Evolutionary conservation across 768 basidiomycete genomes (phyloP), one percentile per base, ranked within the genome.

Genomic region (Lentinula lateritia): DNA sequence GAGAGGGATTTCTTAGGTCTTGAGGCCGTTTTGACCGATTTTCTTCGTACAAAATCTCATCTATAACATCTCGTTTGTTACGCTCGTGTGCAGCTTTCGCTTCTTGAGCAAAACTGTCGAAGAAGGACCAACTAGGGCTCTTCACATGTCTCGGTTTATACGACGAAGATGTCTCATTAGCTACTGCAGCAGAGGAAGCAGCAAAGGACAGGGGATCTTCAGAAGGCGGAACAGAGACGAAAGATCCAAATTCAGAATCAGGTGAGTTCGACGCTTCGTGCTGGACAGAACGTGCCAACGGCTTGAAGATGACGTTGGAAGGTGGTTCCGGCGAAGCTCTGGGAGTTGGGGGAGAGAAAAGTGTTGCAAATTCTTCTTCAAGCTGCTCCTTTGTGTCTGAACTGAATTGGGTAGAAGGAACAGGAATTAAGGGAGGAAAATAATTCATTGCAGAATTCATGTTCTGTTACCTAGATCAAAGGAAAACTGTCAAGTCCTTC

Each of bases 31-130:
- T 88, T 65, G 90, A 69, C 1, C 88, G 88, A 69, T 91, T 88
- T 55, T 89, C 86, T 70, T 90, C 82, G 62, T 78, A 66, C 41
- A 90, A 68, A 39, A 91, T 70, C 68, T 92, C 89, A 50, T 87
- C 82, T 53, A 91, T 73, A 5, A 90, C 73, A 23, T 73, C 77
- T 60, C 78, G 78, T 62, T 82, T 76, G 54, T 79, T 84, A 42
- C 74, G 76, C 55, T 83, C 82, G 0, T 81, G 77, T 9, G 85
- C 80, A 0, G 73, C 73, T 66, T 78, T 85, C 10, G 89, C 87
- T 38, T 78, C 78, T 53, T 82, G 75, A 3, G 80, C 79, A 60
- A 90, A 87, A 50, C 76, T 74, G 61, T 84, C 85, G 67, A 89
- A 88, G 70, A 89, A 90, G 38, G 69, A 73, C 34, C 80, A 70